Base-by-base conservation (phyloP, 75 land plant species). In the Isoetes taiwanensis region DNA sequence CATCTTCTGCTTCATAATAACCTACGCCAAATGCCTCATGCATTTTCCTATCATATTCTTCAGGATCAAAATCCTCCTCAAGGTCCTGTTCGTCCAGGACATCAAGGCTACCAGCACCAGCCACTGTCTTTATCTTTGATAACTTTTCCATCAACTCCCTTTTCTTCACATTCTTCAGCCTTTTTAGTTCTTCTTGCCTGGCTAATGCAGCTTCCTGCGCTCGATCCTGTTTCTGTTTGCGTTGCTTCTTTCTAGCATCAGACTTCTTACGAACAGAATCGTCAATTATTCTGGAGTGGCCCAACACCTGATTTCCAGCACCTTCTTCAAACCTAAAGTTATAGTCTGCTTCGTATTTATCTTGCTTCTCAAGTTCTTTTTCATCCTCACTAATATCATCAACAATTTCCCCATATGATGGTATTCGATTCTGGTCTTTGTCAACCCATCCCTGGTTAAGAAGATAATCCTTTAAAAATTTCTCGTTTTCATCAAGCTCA, bases 21-120 rank as follows among this genome's bases (percentile, higher is more conserved):
- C 72, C 66, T 0, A 68, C 85, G 30, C 74, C 79, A 64, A 81
- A 93, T 1, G 72, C 71, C 52, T 81, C 62, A 43, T 69, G 85
- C 98, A 87, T 93, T 69, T 77, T 87, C 69, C 57, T 65, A 60
- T 93, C 98, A 77, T 87, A 75, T 52, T 79, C 89, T 20, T 79
- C 85, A 2, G 98, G 98, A 64, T 93, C 83, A 66, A 93, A 93
- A 14, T 93, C 98, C 31, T 75, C 88, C 27, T 93, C 98, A 23
- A 93, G 66, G 66, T 87, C 94, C 24, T 75, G 64, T 27, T 42
- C 69, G 8, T 43, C 68, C 14, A 93, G 54, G 0, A 42, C 31
- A 26, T 27, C 41, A 25, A 12, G 59, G 3, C 38, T 69, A 26
- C 50, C 72, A 29, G 77, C 41, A 9, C 98, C 98, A 0, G 93